Evolutionary conservation across 345 rosid genomes (phyloP), one percentile per base, ranked within the genome.

Genomic region (Turnera subulata): DNA sequence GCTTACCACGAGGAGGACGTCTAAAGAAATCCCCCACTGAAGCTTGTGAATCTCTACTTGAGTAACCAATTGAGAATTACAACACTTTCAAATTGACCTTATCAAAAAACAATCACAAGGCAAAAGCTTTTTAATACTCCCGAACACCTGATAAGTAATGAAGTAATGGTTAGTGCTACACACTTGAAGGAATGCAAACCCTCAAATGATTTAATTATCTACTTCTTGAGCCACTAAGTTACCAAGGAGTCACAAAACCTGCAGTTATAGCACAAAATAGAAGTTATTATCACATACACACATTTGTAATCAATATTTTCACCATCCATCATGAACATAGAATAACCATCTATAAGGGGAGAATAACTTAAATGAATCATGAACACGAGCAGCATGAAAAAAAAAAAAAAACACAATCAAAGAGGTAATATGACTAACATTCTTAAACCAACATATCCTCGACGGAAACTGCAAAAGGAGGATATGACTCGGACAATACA

Each of bases 31-130:
- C 62, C 67, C 67, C 70, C 71, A 69, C 58, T 46, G 82, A 68
- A 77, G 69, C 79, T 76, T 76, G 78, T 65, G 83, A 65, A 60
- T 55, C 65, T 64, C 82, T 83, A 76, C 55, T 66, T 46, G 65
- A 61, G 72, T 58, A 76, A 75, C 72, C 78, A 76, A 67, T 62
- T 68, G 66, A 73, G 67, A 81, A 43, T 62, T 50, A 69, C 13
- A 76, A 63, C 63, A 46, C 68, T 72, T 75, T 75, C 44, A 46
- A 71, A 40, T 57, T 46, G 67, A 61, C 76, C 74, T 59, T 61
- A 44, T 23, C n/a, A n/a, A n/a, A 55, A 66, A 54, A 38, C 24
- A 61, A 67, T 77, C 61, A 65, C 59, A 68, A 72, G 44, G 43
- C 55, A 59, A 57, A 26, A 51, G 67, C 68, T 64, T 61, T 65